Percentiles rank a stretch among this genome's conserved stretches.
Evolutionary conservation across 257 asterid genomes (phyloP).

Genomic region (Handroanthus guayacan): DNA sequence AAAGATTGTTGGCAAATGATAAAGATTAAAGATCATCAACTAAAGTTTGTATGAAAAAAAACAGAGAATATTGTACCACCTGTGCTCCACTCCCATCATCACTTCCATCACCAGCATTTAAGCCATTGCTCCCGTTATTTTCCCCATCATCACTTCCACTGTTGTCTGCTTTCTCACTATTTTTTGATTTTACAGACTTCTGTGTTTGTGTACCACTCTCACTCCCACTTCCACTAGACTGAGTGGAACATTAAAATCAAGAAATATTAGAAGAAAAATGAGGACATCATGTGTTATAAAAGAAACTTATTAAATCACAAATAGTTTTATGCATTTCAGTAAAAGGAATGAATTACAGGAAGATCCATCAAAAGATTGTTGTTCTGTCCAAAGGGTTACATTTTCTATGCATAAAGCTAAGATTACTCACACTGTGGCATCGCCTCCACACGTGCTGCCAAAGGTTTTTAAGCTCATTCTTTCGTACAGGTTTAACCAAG

Average conservation of each 20-base stretch:
- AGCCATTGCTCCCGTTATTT: constrained; percentile 6
- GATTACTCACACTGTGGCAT: constrained; percentile 82
- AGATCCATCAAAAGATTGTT: background rate
- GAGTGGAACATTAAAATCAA: constrained; percentile 36
- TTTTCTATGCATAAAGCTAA: background rate
- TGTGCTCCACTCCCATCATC: constrained; percentile 8
- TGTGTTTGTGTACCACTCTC: constrained; percentile 67
- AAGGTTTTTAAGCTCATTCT: constrained; percentile 92
- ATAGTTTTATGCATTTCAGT: background rate
- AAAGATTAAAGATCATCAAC: constrained; percentile 1
- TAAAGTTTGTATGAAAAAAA: background rate
- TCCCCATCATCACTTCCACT: constrained; percentile 13
- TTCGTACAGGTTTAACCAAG: constrained; percentile 90
- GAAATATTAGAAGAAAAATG: background rate
- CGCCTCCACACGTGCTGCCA: constrained; percentile 99
- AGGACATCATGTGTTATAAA: background rate
- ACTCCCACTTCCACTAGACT: constrained; percentile 83
- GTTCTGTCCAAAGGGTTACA: background rate
- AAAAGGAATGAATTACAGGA: background rate
- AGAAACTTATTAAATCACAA: background rate
- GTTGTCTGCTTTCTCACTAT: constrained; percentile 27
- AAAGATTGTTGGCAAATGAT: background rate
- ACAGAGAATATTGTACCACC: background rate
- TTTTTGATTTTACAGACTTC: constrained; percentile 54
- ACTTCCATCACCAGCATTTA: background rate